These are phyloP conservation scores for Xerocomus minutiporus DNA, from an alignment of 1,284 basidiomycete species.

Conservation along the genomic window DNA sequence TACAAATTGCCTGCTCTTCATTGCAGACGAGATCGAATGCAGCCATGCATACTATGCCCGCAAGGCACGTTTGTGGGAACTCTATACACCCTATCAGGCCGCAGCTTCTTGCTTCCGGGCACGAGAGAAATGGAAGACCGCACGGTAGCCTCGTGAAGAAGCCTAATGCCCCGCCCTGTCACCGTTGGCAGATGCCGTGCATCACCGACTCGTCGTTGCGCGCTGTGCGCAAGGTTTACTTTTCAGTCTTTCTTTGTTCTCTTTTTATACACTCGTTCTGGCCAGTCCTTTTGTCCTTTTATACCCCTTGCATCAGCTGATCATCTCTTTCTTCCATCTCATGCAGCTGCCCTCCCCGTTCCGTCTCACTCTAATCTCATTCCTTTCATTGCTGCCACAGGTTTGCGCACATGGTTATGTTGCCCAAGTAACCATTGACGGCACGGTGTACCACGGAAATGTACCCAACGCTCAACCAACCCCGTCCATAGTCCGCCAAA, in stretches of 20 bases:
- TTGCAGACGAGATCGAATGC: not conserved
- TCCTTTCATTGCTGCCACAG: slow-evolving; percentile 19
- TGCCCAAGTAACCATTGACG: slow-evolving; percentile 48
- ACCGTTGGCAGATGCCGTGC: not conserved
- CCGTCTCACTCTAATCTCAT: slow-evolving; percentile 21
- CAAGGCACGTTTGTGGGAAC: slow-evolving; percentile 4
- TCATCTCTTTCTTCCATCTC: not conserved
- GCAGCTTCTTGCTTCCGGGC: not conserved
- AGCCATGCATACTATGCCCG: not conserved
- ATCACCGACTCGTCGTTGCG: not conserved
- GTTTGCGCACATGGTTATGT: slow-evolving; percentile 61
- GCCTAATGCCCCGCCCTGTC: slow-evolving; percentile 17
- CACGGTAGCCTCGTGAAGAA: slow-evolving; percentile 22
- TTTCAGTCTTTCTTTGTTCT: not conserved
- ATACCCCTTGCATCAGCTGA: not conserved
- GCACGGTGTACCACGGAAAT: slow-evolving; percentile 52
- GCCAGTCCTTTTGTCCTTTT: not conserved
- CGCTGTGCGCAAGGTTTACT: slow-evolving; percentile 2
- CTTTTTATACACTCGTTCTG: slow-evolving; percentile 1
- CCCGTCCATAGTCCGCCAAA: slow-evolving; percentile 56
- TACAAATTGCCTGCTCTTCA: not conserved
- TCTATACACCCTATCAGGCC: not conserved
- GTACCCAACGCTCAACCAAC: slow-evolving; percentile 40
- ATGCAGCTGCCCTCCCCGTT: slow-evolving; percentile 7
- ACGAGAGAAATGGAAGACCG: slow-evolving; percentile 6